These are phyloP conservation scores for Umbelopsis sp. DNA, from an alignment of 192 early-diverging fungal species.

Conservation along the genomic window DNA sequence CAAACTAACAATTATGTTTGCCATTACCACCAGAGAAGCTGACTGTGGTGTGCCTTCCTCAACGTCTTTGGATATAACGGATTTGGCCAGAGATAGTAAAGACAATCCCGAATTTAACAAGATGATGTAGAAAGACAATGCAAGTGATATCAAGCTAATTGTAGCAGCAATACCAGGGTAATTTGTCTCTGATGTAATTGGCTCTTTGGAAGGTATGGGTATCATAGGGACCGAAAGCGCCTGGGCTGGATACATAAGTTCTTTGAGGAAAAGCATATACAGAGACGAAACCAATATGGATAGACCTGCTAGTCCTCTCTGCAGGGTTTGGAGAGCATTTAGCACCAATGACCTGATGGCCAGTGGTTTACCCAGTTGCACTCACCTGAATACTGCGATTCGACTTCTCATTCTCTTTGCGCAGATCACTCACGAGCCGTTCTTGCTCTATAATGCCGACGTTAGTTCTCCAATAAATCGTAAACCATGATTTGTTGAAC, in stretches of 20 bases:
- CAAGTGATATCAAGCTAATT: neutral
- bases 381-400: constrained; percentile 24
- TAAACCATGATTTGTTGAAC: too few relatives aligned
- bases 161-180: neutral
- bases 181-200: constrained; percentile 7
- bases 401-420: constrained; percentile 23
- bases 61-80: neutral
- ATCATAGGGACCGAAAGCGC: neutral
- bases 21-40: neutral
- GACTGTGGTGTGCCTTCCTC: constrained; percentile 2
- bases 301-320: constrained; percentile 16
- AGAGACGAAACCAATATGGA: constrained; percentile 8
- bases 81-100: neutral
- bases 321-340: neutral
- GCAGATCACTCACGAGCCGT: constrained; percentile 5
- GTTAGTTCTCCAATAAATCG: neutral
- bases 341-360: neutral
- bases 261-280: constrained; percentile 1
- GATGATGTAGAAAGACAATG: neutral
- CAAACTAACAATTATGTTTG: neutral
- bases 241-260: neutral
- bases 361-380: neutral
- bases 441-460: constrained; percentile 12
- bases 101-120: neutral
- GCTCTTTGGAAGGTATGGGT: constrained; percentile 1